Percentiles rank a stretch among this genome's conserved stretches.
These are phyloP conservation scores for Cystobasidium pallidum DNA, from an alignment of 1,284 basidiomycete genomes.

Conservation along the genomic window DNA sequence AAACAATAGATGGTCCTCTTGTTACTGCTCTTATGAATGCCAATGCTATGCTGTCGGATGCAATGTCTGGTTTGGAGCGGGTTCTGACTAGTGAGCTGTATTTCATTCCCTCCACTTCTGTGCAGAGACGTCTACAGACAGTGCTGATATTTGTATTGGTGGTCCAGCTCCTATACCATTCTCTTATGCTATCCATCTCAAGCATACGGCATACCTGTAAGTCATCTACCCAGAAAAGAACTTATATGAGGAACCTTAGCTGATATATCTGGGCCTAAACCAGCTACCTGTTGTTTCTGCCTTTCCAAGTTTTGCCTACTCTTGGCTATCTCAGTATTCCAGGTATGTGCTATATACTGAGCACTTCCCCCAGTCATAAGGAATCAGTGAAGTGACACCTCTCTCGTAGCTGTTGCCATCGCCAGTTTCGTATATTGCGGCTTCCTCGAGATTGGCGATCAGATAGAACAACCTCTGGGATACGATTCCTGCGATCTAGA, in stretches of 20 bases:
- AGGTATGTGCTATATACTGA: slow-evolving; percentile 14
- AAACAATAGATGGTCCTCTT: slow-evolving; percentile 68
- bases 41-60: slow-evolving; percentile 63
- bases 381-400: neutral
- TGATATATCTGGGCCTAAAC: neutral
- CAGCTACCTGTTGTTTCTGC: slow-evolving; percentile 61
- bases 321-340: slow-evolving; percentile 66
- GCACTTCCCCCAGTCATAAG: neutral
- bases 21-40: slow-evolving; percentile 56
- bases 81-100: slow-evolving; percentile 42
- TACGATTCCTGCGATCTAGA: slow-evolving; percentile 68
- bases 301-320: slow-evolving; percentile 66
- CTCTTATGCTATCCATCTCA: slow-evolving; percentile 69
- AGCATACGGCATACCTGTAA: slow-evolving; percentile 63
- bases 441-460: slow-evolving; percentile 71
- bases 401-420: slow-evolving; percentile 27
- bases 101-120: too few relatives aligned
- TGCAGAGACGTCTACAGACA: too few relatives aligned
- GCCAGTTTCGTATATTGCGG: slow-evolving; percentile 54
- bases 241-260: neutral
- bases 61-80: slow-evolving; percentile 59
- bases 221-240: neutral
- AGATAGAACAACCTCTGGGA: slow-evolving; percentile 71
- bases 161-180: slow-evolving; percentile 61
- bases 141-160: slow-evolving; percentile 33